A percentile compares a stretch with the other conserved stretches of the same genome.
Evolutionary conservation across 192 early-diverging fungal species (phyloP).

Genomic region (Podochytrium sp.): DNA sequence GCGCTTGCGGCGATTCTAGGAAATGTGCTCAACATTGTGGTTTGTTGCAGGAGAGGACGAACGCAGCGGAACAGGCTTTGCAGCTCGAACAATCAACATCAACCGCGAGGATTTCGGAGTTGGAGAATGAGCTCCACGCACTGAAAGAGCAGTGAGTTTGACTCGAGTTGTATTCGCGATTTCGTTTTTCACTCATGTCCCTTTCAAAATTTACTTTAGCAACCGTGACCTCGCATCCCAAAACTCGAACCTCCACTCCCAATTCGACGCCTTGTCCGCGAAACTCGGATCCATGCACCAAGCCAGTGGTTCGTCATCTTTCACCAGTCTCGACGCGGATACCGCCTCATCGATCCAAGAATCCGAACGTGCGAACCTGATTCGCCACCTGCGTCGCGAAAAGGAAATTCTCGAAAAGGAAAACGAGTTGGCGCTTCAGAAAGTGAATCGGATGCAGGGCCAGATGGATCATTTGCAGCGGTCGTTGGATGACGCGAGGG

Average conservation of each 20-base stretch:
- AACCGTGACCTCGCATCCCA: not conserved
- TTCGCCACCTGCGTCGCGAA: constrained; percentile 72
- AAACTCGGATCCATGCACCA: not conserved
- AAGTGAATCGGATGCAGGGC: constrained; percentile 65
- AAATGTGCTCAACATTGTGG: not conserved
- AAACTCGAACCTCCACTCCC: not conserved
- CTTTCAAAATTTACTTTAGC: not conserved
- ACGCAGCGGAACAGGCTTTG: not conserved
- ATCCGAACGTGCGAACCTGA: constrained; percentile 37
- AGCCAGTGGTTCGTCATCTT: not conserved
- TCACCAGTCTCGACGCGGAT: not conserved
- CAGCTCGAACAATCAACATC: not conserved
- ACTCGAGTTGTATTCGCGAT: not conserved
- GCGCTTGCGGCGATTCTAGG: no score
- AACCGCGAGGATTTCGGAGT: not conserved
- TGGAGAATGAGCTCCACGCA: not conserved
- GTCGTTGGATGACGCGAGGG: constrained; percentile 70
- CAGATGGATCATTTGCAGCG: constrained; percentile 67
- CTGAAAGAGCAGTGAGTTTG: constrained; percentile 11
- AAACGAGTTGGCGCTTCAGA: constrained; percentile 67
- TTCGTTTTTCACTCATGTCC: not conserved
- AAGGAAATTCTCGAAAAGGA: constrained; percentile 73
- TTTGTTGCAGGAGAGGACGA: not conserved
- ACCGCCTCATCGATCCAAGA: not conserved
- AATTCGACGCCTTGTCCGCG: not conserved